Evolutionary conservation across 805 yeast species (phyloP).

Genomic region (Brettanomyces anomalus): DNA sequence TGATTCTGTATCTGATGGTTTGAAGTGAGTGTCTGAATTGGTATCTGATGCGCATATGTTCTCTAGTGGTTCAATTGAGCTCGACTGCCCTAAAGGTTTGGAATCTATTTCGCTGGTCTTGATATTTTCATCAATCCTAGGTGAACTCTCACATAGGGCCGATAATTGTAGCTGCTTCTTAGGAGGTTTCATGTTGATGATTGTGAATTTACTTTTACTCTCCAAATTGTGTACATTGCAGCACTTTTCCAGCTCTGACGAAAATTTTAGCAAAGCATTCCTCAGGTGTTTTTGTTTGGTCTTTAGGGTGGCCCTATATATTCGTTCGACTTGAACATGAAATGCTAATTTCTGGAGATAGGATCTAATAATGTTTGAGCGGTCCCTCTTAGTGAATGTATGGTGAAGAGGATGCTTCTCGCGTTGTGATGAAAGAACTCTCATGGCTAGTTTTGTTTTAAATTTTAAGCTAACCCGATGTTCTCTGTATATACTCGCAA

Average conservation of each 20-base stretch:
- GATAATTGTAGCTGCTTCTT: not conserved
- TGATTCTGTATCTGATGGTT: constrained; percentile 3
- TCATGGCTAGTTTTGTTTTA: constrained; percentile 32
- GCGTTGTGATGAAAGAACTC: constrained; percentile 17
- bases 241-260: constrained; percentile 12
- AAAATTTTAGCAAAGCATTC: constrained; percentile 2
- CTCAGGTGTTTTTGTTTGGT: constrained; percentile 7
- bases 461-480: constrained; percentile 35
- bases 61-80: constrained; percentile 4
- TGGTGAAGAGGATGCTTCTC: constrained; percentile 2
- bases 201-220: not conserved
- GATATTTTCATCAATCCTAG: constrained; percentile 3
- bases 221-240: not conserved
- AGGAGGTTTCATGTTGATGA: not conserved
- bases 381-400: constrained; percentile 29
- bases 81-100: not conserved
- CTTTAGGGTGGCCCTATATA: constrained; percentile 41
- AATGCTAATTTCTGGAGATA: constrained; percentile 48
- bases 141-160: not conserved
- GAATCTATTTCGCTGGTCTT: constrained; percentile 2
- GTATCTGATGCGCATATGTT: constrained; percentile 12
- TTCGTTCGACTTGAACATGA: constrained; percentile 56
- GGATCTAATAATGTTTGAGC: constrained; percentile 35
- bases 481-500: constrained; percentile 48
- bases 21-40: constrained; percentile 5